A percentile compares a stretch with the other conserved stretches of the same genome.
Conservation (phyloP, 345 rosid genomes). For the Ricinus communis region DNA sequence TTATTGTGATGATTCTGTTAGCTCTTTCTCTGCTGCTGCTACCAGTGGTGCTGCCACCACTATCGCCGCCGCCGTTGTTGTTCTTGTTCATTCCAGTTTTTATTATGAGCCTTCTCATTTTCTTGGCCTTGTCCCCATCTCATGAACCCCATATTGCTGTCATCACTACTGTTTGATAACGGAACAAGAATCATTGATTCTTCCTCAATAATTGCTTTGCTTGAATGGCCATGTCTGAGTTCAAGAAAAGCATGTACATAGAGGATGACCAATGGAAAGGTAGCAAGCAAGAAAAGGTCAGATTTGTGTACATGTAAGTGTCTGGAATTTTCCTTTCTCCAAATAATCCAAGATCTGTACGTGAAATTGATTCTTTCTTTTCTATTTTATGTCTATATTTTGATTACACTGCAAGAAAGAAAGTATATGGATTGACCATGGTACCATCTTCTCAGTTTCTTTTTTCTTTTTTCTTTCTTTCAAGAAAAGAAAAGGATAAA, state of each 20-base stretch:
- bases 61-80: constrained; percentile 23
- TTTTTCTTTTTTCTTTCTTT: too few relatives aligned
- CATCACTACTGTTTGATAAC: constrained; percentile 7
- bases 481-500: too few relatives aligned
- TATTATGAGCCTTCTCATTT: constrained; percentile 20
- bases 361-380: too few relatives aligned
- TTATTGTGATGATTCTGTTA: constrained; percentile 11
- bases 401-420: too few relatives aligned
- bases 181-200: background rate
- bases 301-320: too few relatives aligned
- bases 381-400: too few relatives aligned
- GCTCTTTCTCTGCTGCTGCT: constrained; percentile 11
- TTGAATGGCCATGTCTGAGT: background rate
- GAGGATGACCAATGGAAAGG: background rate
- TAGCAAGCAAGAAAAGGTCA: too few relatives aligned
- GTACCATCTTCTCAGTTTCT: background rate
- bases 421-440: too few relatives aligned
- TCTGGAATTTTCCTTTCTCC: too few relatives aligned
- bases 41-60: constrained; percentile 26
- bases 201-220: background rate
- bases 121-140: constrained; percentile 24
- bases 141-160: background rate
- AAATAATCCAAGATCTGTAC: too few relatives aligned
- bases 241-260: too few relatives aligned
- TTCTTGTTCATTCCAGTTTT: constrained; percentile 26